These are phyloP conservation scores for Ochromonas danica DNA, from an alignment of 108 stramenopile genomes.

Conservation along the genomic window DNA sequence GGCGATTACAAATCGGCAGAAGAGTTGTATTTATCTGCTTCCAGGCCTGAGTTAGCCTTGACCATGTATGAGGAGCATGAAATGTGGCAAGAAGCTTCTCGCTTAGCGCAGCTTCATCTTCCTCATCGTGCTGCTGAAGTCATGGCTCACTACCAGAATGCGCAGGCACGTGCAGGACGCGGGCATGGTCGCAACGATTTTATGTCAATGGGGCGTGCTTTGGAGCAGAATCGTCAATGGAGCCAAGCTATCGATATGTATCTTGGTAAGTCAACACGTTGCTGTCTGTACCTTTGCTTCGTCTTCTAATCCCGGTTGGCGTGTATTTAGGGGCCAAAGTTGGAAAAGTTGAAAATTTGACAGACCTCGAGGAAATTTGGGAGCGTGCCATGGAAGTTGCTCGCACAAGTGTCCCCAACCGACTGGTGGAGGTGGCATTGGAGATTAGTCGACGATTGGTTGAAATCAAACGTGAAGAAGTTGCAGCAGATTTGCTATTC, in stretches of 20 bases:
- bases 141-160: slow-evolving; percentile 30
- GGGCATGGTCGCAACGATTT: slow-evolving; percentile 51
- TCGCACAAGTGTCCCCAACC: slow-evolving; percentile 35
- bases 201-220: slow-evolving; percentile 43
- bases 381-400: slow-evolving; percentile 54
- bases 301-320: too few species aligned
- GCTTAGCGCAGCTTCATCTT: slow-evolving; percentile 58
- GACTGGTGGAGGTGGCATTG: slow-evolving; percentile 48
- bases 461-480: slow-evolving; percentile 45
- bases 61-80: slow-evolving; percentile 57
- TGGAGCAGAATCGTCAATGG: slow-evolving; percentile 54
- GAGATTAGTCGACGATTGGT: slow-evolving; percentile 54
- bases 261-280: slow-evolving; percentile 46
- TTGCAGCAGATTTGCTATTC: slow-evolving; percentile 57
- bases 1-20: slow-evolving; percentile 51
- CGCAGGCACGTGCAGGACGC: slow-evolving; percentile 48
- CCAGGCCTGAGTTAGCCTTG: slow-evolving; percentile 62
- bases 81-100: slow-evolving; percentile 59
- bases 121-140: slow-evolving; percentile 45
- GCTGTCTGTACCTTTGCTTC: too few species aligned
- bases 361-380: slow-evolving; percentile 59
- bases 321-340: not conserved
- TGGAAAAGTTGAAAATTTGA: not conserved
- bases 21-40: slow-evolving; percentile 58
- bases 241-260: slow-evolving; percentile 59